Evolutionary conservation across 2,329 filamentous ascomycete genomes (phyloP).

Genomic region (Zarea fungicola): DNA sequence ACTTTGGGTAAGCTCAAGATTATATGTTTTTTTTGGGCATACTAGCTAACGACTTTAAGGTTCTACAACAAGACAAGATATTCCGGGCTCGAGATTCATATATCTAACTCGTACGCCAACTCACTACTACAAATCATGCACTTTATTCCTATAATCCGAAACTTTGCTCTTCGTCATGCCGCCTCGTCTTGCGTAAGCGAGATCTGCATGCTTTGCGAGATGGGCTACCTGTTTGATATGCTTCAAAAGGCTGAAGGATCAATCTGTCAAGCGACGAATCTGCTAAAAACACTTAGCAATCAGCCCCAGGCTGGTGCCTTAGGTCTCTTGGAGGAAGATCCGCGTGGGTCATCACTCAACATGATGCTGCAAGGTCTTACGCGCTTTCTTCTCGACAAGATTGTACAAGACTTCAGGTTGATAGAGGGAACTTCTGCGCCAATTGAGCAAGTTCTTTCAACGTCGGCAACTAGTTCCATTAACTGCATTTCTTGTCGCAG

Average conservation of each 20-base stretch:
- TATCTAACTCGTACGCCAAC: slow-evolving; percentile 94
- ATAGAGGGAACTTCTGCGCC: slow-evolving; percentile 56
- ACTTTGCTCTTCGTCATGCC: slow-evolving; percentile 82
- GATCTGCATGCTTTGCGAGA: slow-evolving; percentile 82
- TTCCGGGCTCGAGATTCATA: slow-evolving; percentile 92
- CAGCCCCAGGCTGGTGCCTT: slow-evolving; percentile 73
- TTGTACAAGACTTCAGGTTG: slow-evolving; percentile 69
- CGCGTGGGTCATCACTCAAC: slow-evolving; percentile 66
- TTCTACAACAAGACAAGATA: slow-evolving; percentile 93
- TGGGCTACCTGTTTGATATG: slow-evolving; percentile 97
- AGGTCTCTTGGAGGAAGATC: slow-evolving; percentile 79
- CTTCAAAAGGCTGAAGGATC: slow-evolving; percentile 90
- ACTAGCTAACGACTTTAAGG: slow-evolving; percentile 37
- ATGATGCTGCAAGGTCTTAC: slow-evolving; percentile 82
- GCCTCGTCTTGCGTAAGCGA: slow-evolving; percentile 79
- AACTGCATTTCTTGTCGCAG: slow-evolving; percentile 82
- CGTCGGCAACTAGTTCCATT: slow-evolving; percentile 67
- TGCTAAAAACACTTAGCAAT: slow-evolving; percentile 82
- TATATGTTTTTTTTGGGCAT: slow-evolving; percentile 2
- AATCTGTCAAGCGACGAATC: slow-evolving; percentile 93
- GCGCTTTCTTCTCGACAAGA: slow-evolving; percentile 77
- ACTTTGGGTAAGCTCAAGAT: slow-evolving; percentile 72
- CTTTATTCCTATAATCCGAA: slow-evolving; percentile 83
- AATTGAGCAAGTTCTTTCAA: slow-evolving; percentile 70
- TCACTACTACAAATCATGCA: slow-evolving; percentile 85